These are phyloP conservation scores for Boletus sensibilis DNA, from an alignment of 768 basidiomycete genomes.

Conservation along the genomic window DNA sequence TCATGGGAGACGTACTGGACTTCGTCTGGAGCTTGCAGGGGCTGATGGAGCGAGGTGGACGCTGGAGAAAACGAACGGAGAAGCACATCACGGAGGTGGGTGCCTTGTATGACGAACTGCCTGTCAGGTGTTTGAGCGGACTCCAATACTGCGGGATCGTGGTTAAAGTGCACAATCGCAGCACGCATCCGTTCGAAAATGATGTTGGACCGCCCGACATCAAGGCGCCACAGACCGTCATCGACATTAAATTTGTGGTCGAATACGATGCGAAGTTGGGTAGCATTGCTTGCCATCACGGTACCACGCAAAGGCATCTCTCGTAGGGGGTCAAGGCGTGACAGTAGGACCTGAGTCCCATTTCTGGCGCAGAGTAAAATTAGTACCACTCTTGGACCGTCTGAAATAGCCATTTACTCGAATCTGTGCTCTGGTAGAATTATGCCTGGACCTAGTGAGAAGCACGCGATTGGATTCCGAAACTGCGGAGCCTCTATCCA, in stretches of 20 bases:
- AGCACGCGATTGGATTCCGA: constrained; percentile 65
- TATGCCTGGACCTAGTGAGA: constrained; percentile 61
- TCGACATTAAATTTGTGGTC: constrained; percentile 44
- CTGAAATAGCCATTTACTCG: constrained; percentile 47
- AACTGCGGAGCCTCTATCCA: constrained; percentile 66
- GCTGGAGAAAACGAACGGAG: constrained; percentile 52
- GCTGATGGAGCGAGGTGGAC: constrained; percentile 25
- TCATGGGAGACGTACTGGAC: constrained; percentile 38
- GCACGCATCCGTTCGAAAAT: constrained; percentile 66
- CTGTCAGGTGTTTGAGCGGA: constrained; percentile 30
- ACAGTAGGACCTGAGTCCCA: constrained; percentile 68
- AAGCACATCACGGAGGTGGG: constrained; percentile 67
- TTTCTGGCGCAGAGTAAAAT: constrained; percentile 44
- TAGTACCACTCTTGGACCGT: not conserved
- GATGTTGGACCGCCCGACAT: constrained; percentile 67
- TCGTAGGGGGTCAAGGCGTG: constrained; percentile 57
- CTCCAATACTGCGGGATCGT: constrained; percentile 50
- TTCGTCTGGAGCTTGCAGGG: constrained; percentile 42
- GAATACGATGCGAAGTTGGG: constrained; percentile 60
- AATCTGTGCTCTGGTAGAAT: constrained; percentile 65
- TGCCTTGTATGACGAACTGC: constrained; percentile 65
- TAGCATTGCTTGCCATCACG: constrained; percentile 47
- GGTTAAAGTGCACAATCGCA: constrained; percentile 57
- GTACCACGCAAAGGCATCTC: constrained; percentile 55
- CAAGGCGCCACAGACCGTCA: constrained; percentile 61